Evolutionary conservation across 768 basidiomycete genomes (phyloP), one percentile per base, ranked within the genome.

Genomic region (Leccinum subgranulosum): DNA sequence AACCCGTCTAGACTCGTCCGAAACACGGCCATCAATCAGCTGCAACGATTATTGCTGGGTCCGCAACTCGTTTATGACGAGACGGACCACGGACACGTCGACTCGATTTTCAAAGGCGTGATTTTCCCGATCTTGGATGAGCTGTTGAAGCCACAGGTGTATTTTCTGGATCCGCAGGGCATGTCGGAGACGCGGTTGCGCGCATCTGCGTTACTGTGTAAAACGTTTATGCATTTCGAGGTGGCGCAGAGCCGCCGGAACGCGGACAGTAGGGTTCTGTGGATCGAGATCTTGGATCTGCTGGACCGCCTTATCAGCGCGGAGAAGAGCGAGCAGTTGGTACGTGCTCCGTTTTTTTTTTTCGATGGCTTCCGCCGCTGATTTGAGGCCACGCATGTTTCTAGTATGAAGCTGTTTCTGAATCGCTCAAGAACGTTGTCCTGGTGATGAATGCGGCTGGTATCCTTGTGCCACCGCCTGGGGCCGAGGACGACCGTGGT

Each of bases 381-480:
- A 72, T 46, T 7, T 8, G 31, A 21, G 33, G 2, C 11, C 41
- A 43, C 17, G 8, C 17, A 10, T 3, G 17, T 58, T 1, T 64
- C 1, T 3, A 98, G 96, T 87, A 88, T 69, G 97, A 99, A 71
- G 96, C 96, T 0, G 82, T 97, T 19, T 94, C 93, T 1, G 97
- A 99, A 73, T 95, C 94, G 1, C 80, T 99, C 65, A 98, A 98
- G 76, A 98, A 98, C 67, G 91, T 96, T 50, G 76, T 99, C 15
- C 81, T 98, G 49, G 96, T 99, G 50, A 95, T 99, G 93, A 87
- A 94, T 64, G 92, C 94, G 1, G 88, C 88, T 1, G 82, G 83
- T 5, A 86, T 95, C 55, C 83, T 99, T 17, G 81, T 92, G 4
- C 90, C 92, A 4, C 74, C 76, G 12, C 68, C 72, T 27, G 67